A percentile compares a stretch with the other conserved stretches of the same genome.
phyloP scores from a whole-genome alignment of 805 yeast species.

The Wickerhamomyces xylosicus region DNA sequence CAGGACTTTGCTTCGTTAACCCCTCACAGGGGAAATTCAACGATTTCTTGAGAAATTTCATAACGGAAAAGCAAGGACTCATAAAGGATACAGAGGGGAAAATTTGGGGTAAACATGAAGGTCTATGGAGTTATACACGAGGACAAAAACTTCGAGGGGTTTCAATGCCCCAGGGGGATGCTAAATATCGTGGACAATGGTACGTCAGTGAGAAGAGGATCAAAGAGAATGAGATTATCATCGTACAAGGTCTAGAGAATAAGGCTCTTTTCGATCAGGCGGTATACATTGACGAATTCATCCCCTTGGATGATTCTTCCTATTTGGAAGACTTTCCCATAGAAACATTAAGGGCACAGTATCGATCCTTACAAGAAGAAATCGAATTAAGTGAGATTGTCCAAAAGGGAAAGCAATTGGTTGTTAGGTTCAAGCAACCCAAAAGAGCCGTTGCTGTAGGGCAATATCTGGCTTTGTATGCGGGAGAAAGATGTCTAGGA shows the following conservation, averaged over 20 bases:
- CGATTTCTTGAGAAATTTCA: slow-evolving; percentile 63
- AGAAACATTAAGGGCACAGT: slow-evolving; percentile 41
- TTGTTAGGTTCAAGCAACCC: slow-evolving; percentile 30
- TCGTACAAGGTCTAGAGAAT: slow-evolving; percentile 62
- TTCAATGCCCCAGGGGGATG: slow-evolving; percentile 85
- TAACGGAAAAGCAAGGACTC: slow-evolving; percentile 66
- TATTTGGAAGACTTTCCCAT: slow-evolving; percentile 5
- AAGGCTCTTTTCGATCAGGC: slow-evolving; percentile 38
- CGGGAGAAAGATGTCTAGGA: slow-evolving; percentile 59
- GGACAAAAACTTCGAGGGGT: slow-evolving; percentile 72
- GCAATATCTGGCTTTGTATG: slow-evolving; percentile 70
- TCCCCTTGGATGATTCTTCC: slow-evolving; percentile 9
- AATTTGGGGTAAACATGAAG: slow-evolving; percentile 74
- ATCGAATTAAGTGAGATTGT: neutral
- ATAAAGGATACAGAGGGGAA: slow-evolving; percentile 67
- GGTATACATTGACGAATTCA: slow-evolving; percentile 30
- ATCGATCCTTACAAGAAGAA: slow-evolving; percentile 54
- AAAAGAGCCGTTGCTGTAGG: slow-evolving; percentile 85
- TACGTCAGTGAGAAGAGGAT: slow-evolving; percentile 64
- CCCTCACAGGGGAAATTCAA: slow-evolving; percentile 58
- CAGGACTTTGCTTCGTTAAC: slow-evolving; percentile 86
- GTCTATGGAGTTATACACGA: slow-evolving; percentile 91
- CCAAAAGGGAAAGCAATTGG: slow-evolving; percentile 6
- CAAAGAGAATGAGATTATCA: slow-evolving; percentile 61
- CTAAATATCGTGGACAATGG: slow-evolving; percentile 71